Base-by-base conservation (phyloP, 495 filamentous ascomycete species). In the Clohesyomyces aquaticus region DNA sequence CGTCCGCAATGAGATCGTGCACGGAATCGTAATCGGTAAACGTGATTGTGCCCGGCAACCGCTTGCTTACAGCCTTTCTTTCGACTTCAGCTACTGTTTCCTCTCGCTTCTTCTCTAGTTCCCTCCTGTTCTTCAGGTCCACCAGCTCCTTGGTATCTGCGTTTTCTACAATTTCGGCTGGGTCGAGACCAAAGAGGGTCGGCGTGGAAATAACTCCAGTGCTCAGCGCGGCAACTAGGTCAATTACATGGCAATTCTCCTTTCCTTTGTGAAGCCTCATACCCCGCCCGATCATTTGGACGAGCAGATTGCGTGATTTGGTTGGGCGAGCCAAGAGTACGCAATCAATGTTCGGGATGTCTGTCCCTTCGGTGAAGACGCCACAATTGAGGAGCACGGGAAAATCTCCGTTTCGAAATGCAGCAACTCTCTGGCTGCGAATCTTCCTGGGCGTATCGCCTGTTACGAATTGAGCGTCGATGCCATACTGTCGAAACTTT, bases 281-380 rank as follows among this genome's bases (percentile, higher is more conserved):
- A 0, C 94, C 94, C 62, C 94, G 85, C 0, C 94, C 94, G 50
- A 99, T 96, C 94, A 99, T 99, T 73, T 99, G 94, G 3, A 96
- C 85, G 1, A 99, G 81, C 8, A 99, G 79, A 65, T 96, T 97
- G 21, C 88, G 85, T 16, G 94, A 98, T 56, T 86, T 84, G 9
- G 94, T 99, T 2, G 94, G 94, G 32, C 95, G 79, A 4, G 91
- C 93, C 42, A 99, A 79, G 12, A 99, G 71, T 10, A 99, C 82
- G 61, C 94, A 98, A 73, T 99, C 94, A 60, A 98, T 91, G 72
- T 98, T 98, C 3, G 94, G 94, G 18, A 98, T 94, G 71, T 99
- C 94, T 10, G 95, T 99, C 14, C 88, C 93, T 77, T 99, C 94
- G 1, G 93, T 98, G 67, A 96, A 97, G 51, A 99, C 86, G 2